phyloP scores from a whole-genome alignment of 1,284 basidiomycete species.

The Vanrija sp. region DNA sequence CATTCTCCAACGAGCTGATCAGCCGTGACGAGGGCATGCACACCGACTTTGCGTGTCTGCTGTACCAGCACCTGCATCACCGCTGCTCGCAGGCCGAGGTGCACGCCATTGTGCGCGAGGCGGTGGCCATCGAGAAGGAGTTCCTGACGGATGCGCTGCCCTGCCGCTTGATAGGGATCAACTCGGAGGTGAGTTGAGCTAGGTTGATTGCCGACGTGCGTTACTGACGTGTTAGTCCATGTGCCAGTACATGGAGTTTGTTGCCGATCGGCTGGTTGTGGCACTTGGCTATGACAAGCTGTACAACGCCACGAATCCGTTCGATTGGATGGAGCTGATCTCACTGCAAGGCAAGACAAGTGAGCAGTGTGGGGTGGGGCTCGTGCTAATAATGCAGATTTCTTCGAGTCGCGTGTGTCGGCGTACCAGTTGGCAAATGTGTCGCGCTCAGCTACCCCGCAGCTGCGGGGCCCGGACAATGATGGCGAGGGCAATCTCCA shows the following conservation, averaged over 20 bases:
- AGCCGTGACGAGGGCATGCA: conserved; percentile 95
- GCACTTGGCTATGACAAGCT: conserved; percentile 75
- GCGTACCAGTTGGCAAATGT: conserved; percentile 44
- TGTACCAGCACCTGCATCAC: conserved; percentile 73
- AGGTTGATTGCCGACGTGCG: conserved; percentile 1
- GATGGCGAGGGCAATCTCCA: conserved; percentile 8
- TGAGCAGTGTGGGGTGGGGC: conserved; percentile 12
- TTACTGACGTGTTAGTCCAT: conserved; percentile 69
- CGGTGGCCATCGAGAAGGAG: conserved; percentile 75
- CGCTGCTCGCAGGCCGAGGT: conserved; percentile 73
- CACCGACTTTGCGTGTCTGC: conserved; percentile 64
- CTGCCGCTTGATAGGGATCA: conserved; percentile 54
- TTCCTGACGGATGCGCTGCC: conserved; percentile 64
- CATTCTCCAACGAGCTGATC: conserved; percentile 94
- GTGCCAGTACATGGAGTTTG: conserved; percentile 93
- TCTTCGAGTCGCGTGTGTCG: conserved; percentile 47
- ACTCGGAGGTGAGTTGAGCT: conserved; percentile 48
- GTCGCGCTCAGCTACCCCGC: conserved; percentile 34
- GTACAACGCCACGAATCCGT: conserved; percentile 69
- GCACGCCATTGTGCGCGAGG: conserved; percentile 67
- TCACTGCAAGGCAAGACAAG: conserved; percentile 62
- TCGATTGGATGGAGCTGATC: conserved; percentile 86
- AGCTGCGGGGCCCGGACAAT: conserved; percentile 6
- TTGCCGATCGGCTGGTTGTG: conserved; percentile 80
- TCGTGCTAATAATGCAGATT: conserved; percentile 23